phyloP scores from a whole-genome alignment of 768 basidiomycete genomes.

The Omphalotus guepiniiformis region DNA sequence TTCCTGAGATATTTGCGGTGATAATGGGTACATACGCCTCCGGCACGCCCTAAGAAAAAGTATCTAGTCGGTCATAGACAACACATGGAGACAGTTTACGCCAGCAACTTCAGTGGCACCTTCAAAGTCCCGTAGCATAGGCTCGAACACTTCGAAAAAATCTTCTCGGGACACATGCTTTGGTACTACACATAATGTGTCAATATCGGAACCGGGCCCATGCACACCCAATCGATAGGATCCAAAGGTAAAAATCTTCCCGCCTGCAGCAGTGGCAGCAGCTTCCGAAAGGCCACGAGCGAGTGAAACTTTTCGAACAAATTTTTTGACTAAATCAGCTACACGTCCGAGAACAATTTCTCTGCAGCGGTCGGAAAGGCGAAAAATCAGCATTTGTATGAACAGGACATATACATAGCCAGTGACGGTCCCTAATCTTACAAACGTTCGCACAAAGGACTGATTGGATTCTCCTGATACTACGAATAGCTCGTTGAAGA shows the following conservation, averaged over 20 bases:
- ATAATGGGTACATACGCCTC: conserved; percentile 97
- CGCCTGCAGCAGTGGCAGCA: conserved; percentile 86
- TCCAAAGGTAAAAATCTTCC: conserved; percentile 98
- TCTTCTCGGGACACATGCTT: conserved; percentile 95
- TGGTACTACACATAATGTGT: conserved; percentile 96
- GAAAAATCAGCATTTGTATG: neutral
- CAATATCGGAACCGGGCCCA: conserved; percentile 93
- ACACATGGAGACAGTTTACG: conserved; percentile 28
- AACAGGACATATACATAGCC: no score
- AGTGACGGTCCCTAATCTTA: no score
- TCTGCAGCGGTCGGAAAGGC: conserved; percentile 39
- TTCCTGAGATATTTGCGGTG: conserved; percentile 85
- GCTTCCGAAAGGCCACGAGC: conserved; percentile 81
- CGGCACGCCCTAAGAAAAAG: conserved; percentile 77
- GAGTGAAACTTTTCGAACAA: conserved; percentile 80
- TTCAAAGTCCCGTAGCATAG: conserved; percentile 79
- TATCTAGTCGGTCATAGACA: neutral
- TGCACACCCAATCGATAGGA: conserved; percentile 98
- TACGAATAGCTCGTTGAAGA: neutral
- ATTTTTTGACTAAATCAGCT: conserved; percentile 85
- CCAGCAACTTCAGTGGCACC: conserved; percentile 89
- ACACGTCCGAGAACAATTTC: conserved; percentile 91
- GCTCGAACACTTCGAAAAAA: conserved; percentile 89
- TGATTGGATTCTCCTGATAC: neutral
- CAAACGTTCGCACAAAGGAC: neutral